phyloP scores from a whole-genome alignment of 306 rosid genomes.

The Delonix regia region DNA sequence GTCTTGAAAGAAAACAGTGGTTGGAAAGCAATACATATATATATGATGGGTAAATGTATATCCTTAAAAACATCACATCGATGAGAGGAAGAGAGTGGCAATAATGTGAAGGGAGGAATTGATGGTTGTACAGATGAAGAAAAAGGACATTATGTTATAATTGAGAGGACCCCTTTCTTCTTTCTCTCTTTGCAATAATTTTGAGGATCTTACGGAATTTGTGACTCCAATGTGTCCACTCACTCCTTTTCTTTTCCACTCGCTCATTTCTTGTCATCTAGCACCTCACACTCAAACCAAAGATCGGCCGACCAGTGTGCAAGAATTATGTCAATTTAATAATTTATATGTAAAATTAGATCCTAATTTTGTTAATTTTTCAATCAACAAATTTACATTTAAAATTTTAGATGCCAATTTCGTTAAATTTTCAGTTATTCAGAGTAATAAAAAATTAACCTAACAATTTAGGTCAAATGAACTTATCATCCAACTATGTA shows the following conservation, averaged over 20 bases:
- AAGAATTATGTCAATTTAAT: too few species aligned
- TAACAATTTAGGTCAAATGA: too few species aligned
- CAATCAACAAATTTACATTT: too few species aligned
- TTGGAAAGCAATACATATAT: not conserved
- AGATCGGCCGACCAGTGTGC: too few species aligned
- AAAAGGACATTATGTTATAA: slow-evolving; percentile 38
- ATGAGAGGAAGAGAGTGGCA: not conserved
- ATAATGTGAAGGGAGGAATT: slow-evolving; percentile 20
- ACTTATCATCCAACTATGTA: too few species aligned
- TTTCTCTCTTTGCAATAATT: slow-evolving; percentile 43
- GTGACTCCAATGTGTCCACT: slow-evolving; percentile 49
- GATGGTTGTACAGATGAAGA: slow-evolving; percentile 33
- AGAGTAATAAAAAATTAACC: too few species aligned
- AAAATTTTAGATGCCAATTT: too few species aligned
- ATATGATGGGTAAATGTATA: not conserved
- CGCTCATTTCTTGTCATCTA: slow-evolving; percentile 45
- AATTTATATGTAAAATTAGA: too few species aligned
- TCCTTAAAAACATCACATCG: slow-evolving; percentile 14
- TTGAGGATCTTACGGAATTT: slow-evolving; percentile 49
- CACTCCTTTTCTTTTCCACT: slow-evolving; percentile 40
- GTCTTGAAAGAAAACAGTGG: slow-evolving; percentile 28
- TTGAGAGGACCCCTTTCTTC: slow-evolving; percentile 26
- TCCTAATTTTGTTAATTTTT: too few species aligned
- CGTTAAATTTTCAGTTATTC: too few species aligned
- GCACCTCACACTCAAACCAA: too few species aligned